phyloP scores from a whole-genome alignment of 352 stramenopile genomes.

The Blastocystis sp. region DNA sequence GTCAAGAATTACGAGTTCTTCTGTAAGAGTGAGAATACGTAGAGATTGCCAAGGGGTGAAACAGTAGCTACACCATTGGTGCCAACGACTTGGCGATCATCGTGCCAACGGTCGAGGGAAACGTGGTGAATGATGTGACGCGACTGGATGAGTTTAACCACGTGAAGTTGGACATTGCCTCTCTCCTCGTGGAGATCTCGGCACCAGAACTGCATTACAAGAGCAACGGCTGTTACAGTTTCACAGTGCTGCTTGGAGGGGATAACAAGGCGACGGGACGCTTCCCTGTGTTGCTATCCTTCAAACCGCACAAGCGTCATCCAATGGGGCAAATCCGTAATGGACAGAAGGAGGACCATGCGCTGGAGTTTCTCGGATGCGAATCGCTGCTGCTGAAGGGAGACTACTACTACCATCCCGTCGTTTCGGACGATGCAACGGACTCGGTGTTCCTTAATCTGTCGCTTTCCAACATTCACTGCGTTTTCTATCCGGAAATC shows the following conservation, averaged over 20 bases:
- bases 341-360: constrained; percentile 1
- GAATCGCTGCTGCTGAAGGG: constrained; percentile 12
- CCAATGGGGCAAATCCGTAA: constrained; percentile 21
- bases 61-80: background rate
- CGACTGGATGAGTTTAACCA: constrained; percentile 20
- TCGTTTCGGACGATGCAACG: background rate
- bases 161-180: background rate
- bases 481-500: constrained; percentile 15
- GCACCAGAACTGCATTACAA: constrained; percentile 34
- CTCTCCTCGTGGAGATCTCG: background rate
- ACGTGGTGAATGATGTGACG: constrained; percentile 46
- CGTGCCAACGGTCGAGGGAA: background rate
- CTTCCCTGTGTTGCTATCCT: constrained; percentile 19
- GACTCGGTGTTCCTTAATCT: constrained; percentile 18
- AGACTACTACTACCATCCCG: background rate
- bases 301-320: constrained; percentile 26
- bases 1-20: constrained; percentile 37
- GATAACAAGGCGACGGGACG: background rate
- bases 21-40: constrained; percentile 46
- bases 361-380: background rate
- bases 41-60: background rate
- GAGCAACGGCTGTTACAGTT: background rate
- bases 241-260: constrained; percentile 10
- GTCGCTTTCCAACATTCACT: background rate
- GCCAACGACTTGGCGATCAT: background rate